Conservation (phyloP, 495 filamentous ascomycete genomes). For the Chaetomidium leptoderma region DNA sequence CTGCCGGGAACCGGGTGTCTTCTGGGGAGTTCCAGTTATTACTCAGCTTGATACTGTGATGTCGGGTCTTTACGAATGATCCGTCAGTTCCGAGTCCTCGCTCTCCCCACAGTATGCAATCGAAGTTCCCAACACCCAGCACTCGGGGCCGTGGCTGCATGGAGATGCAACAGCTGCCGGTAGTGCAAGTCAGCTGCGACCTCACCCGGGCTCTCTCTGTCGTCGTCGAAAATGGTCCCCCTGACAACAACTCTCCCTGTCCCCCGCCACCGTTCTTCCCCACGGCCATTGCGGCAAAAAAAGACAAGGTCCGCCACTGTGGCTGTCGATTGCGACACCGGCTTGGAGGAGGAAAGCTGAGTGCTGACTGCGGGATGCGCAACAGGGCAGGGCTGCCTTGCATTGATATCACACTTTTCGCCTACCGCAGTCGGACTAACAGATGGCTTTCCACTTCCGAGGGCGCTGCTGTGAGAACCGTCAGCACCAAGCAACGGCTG, state of each 20-base stretch:
- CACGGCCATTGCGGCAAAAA: not conserved
- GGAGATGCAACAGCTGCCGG: slow-evolving; percentile 4
- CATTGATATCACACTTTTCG: slow-evolving; percentile 23
- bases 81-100: not conserved
- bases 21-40: not conserved
- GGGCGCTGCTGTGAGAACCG: not conserved
- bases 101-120: not conserved
- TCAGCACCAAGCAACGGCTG: slow-evolving; percentile 10
- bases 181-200: not conserved
- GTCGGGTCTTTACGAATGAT: no score
- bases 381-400: slow-evolving; percentile 3
- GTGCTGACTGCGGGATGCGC: not conserved
- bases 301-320: not conserved
- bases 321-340: slow-evolving; percentile 7
- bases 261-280: not conserved
- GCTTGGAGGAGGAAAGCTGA: not conserved
- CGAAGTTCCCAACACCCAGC: not conserved
- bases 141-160: slow-evolving; percentile 3
- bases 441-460: not conserved
- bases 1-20: no score
- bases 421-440: slow-evolving; percentile 10
- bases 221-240: not conserved
- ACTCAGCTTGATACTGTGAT: not conserved
- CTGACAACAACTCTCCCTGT: no score
- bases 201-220: not conserved